A percentile compares a stretch with the other conserved stretches of the same genome.
These are phyloP conservation scores for Amauroascus niger DNA, from an alignment of 2,329 filamentous ascomycete genomes.

Conservation along the genomic window DNA sequence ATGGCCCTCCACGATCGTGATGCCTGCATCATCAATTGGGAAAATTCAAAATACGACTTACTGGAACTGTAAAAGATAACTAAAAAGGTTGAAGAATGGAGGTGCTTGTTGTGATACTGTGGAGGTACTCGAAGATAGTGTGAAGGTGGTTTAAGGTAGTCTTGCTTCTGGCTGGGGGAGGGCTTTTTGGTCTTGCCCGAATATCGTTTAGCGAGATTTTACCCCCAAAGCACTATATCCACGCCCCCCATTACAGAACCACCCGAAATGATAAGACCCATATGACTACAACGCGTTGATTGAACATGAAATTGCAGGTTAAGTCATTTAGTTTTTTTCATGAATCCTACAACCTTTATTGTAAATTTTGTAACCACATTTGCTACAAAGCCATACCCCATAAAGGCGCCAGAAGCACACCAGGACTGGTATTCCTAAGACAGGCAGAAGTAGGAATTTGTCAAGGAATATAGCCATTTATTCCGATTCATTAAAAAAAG, in stretches of 20 bases:
- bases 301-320: background rate
- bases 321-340: conserved; percentile 1
- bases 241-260: background rate
- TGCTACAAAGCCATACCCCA: conserved; percentile 12
- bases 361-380: conserved; percentile 11
- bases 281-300: background rate
- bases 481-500: conserved; percentile 10
- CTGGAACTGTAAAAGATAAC: background rate
- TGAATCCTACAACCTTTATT: conserved; percentile 11
- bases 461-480: conserved; percentile 13
- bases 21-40: too few relatives aligned
- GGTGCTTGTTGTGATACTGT: conserved; percentile 2
- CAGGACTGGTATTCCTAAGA: conserved; percentile 9
- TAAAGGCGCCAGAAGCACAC: conserved; percentile 12
- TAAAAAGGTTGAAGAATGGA: background rate
- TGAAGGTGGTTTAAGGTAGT: conserved; percentile 1
- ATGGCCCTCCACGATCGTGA: background rate
- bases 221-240: conserved; percentile 2
- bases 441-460: conserved; percentile 11
- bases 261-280: background rate
- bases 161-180: too few relatives aligned
- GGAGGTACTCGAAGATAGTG: conserved; percentile 4
- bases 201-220: conserved; percentile 10
- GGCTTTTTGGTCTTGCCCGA: conserved; percentile 6
- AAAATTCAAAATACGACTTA: background rate